Evolutionary conservation across 177 flowering plant species (phyloP), one percentile per base, ranked within the genome.

Genomic region (Vitis hybrid): DNA sequence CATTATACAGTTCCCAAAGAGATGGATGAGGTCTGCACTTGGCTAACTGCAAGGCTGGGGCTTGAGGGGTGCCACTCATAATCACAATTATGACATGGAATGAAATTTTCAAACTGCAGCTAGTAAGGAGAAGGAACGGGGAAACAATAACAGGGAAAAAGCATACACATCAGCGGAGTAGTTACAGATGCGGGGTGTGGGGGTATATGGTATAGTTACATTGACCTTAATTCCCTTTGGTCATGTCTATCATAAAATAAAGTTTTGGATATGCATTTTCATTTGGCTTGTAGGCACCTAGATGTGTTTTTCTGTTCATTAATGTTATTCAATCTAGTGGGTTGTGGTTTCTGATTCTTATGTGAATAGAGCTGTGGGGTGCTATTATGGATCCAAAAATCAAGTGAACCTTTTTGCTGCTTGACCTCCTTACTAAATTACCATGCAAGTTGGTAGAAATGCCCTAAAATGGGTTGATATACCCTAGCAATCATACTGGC

Each of bases 1-100:
- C 99, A 96, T 77, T 90, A 91, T 83, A 92, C 97, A 9, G 83
- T 91, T 58, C 97, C 98, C 2, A 88, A 82, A 72, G 99, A 93
- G 76, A 92, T 90, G 97, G 90, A 94, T 14, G 99, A 93, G 61
- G 91, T 96, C 41, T 82, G 94, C 85, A 83, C 76, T 61, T 96
- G 98, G 97, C 85, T 96, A 61, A 81, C 78, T 15, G 64, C 86
- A 11, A 84, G 90, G 80, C 80, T 93, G 64, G 91, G 92, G 63
- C 91, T 92, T 20, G 92, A 87, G 49, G 89, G 85, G 11, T 84
- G 80, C 2, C 82, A 83, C 52, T 74, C 69, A 32, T 77, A 73
- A 82, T 8, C 46, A 18, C 18, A 41, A 18, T 51, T 61, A 21
- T 41, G 58, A 49, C 54, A 41, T 56, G 54, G 5, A 49, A 53